Evolutionary conservation across 768 basidiomycete species (phyloP), one percentile per base, ranked within the genome.

Genomic region (Infundibulicybe gibba): DNA sequence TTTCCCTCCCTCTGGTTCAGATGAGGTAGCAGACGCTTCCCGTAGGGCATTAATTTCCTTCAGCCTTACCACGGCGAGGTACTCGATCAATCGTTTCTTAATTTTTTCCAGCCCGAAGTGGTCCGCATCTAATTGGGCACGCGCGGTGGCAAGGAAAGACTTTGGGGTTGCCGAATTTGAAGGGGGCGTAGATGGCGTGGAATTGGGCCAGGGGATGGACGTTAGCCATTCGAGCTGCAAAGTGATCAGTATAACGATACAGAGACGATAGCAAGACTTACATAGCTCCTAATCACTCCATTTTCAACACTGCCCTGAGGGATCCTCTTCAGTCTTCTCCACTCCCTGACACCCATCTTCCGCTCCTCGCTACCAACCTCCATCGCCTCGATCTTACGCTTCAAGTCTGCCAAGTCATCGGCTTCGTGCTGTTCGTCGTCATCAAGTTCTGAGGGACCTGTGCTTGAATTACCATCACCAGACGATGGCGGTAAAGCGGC

Each of bases 51-150:
- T 74, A 47, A 76, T 56, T 54, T 77, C 74, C 57, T 75, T 72
- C 42, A 79, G 66, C 49, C 90, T 70, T 31, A 94, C 85, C 10
- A 97, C 87, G 0, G 91, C 93, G 34, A 97, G 78, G 61, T 92
- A 97, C 58, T 97, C 94, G 40, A 95, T 87, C 2, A 95, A 65
- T 9, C 94, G 76, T 52, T 89, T 85, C 75, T 97, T 97, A 62
- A 97, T 86, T 62, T 89, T 90, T 48, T 94, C 90, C 14, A 97
- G 71, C 1, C 94, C 94, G 55, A 85, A 95, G 62, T 97, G 94
- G 49, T 95, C 94, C 11, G 81, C 75, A 55, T 97, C 93, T 8
- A 97, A 80, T 59, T 90, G 91, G 16, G 71, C 70, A 17, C 88
- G 83, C 20, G 94, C 91, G 32, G 74, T 77, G 21, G 73, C 50